phyloP scores from a whole-genome alignment of 306 rosid genomes.

The Oxytropis ochrocephala region DNA sequence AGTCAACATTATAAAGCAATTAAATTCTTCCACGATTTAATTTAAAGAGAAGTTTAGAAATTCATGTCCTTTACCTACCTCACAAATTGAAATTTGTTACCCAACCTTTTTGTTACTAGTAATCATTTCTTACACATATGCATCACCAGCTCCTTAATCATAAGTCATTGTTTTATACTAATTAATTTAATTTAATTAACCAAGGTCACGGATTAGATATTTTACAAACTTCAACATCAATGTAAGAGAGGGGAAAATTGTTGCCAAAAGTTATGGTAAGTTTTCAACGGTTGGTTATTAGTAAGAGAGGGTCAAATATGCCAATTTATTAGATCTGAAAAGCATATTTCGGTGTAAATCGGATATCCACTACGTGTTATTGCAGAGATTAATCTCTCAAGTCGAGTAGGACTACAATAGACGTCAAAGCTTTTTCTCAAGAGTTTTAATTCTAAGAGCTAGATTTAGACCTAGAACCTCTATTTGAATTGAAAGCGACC shows the following conservation, averaged over 20 bases:
- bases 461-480: too few relatives aligned
- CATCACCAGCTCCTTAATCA: neutral
- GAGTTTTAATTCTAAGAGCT: too few relatives aligned
- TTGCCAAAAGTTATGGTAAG: neutral
- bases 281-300: slow-evolving; percentile 15
- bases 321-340: neutral
- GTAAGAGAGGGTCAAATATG: slow-evolving; percentile 5
- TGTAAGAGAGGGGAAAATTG: neutral
- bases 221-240: slow-evolving; percentile 13
- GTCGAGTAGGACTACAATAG: too few relatives aligned
- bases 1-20: slow-evolving; percentile 25
- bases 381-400: too few relatives aligned
- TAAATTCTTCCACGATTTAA: slow-evolving; percentile 3
- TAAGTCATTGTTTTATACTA: neutral
- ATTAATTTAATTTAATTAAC: neutral
- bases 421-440: too few relatives aligned
- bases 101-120: neutral
- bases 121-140: neutral
- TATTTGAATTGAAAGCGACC: too few relatives aligned
- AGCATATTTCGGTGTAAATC: too few relatives aligned
- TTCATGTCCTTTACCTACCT: slow-evolving; percentile 25
- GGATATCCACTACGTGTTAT: too few relatives aligned
- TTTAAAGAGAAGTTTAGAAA: slow-evolving; percentile 17
- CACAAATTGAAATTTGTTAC: slow-evolving; percentile 10
- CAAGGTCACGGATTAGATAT: neutral